Evolutionary conservation across 2,329 filamentous ascomycete species (phyloP).

Genomic region (Camillea tinctor): DNA sequence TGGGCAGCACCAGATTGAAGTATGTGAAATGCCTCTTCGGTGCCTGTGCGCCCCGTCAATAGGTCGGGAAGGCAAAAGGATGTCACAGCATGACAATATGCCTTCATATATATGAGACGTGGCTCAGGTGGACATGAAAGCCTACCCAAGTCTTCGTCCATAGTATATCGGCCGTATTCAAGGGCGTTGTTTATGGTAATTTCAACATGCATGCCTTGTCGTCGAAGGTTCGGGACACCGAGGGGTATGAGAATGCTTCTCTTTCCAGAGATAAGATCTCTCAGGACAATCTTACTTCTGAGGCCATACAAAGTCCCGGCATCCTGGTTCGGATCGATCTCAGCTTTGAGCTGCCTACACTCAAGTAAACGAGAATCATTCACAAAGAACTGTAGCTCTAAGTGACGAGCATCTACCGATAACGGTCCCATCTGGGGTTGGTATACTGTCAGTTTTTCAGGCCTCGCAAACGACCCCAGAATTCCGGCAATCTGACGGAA

Average conservation of each 20-base stretch:
- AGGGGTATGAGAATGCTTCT: conserved; percentile 57
- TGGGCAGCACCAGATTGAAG: conserved; percentile 50
- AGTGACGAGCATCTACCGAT: conserved; percentile 48
- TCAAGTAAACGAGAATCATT: conserved; percentile 41
- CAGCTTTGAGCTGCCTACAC: conserved; percentile 47
- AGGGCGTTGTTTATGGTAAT: conserved; percentile 36
- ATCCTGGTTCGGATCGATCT: conserved; percentile 59
- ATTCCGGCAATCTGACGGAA: conserved; percentile 40
- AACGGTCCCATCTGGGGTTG: conserved; percentile 40
- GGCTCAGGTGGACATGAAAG: conserved; percentile 58
- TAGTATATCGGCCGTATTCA: conserved; percentile 48
- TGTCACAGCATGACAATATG: conserved; percentile 58
- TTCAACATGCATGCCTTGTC: conserved; percentile 41
- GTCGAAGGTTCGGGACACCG: conserved; percentile 34
- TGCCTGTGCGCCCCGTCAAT: conserved; percentile 57
- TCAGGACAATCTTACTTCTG: conserved; percentile 56
- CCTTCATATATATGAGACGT: conserved; percentile 52
- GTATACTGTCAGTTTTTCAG: conserved; percentile 43
- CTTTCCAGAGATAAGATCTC: conserved; percentile 38
- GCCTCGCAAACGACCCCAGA: conserved; percentile 50
- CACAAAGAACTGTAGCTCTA: conserved; percentile 55
- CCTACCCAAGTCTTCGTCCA: conserved; percentile 54
- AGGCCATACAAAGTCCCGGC: conserved; percentile 60
- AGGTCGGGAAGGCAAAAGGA: conserved; percentile 56
- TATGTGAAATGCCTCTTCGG: conserved; percentile 55